Evolutionary conservation across 1,284 basidiomycete species (phyloP).

Genomic region (Malassezia yamatoensis): DNA sequence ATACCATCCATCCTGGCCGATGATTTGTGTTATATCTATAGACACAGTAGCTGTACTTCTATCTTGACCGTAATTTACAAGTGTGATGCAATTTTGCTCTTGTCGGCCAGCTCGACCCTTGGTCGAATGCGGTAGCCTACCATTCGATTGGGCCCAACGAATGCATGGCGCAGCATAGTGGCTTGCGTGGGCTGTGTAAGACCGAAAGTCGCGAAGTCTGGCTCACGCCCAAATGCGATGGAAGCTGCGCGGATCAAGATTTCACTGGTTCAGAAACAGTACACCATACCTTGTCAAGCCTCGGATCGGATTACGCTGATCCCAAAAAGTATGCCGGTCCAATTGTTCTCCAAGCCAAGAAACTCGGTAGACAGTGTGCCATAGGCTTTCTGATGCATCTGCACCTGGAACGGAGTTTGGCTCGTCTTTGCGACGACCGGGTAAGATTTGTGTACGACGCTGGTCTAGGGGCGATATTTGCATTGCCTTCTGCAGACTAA

Average conservation of each 20-base stretch:
- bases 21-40: constrained; percentile 8
- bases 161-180: constrained; percentile 29
- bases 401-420: neutral
- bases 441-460: constrained; percentile 18
- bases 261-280: constrained; percentile 18
- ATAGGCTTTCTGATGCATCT: constrained; percentile 17
- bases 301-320: constrained; percentile 36
- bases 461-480: constrained; percentile 12
- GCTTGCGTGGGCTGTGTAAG: constrained; percentile 25
- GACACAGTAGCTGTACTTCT: constrained; percentile 18
- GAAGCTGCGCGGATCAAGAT: constrained; percentile 35
- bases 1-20: constrained; percentile 9
- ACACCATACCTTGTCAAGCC: constrained; percentile 27
- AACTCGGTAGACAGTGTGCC: constrained; percentile 41
- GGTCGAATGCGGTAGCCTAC: neutral
- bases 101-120: neutral
- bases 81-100: no score
- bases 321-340: constrained; percentile 40
- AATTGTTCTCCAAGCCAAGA: constrained; percentile 31
- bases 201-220: constrained; percentile 19
- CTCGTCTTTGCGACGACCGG: constrained; percentile 3
- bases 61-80: neutral
- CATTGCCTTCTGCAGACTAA: constrained; percentile 17
- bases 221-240: constrained; percentile 24
- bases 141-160: constrained; percentile 3